A percentile compares a stretch with the other conserved stretches of the same genome.
Evolutionary conservation across 768 basidiomycete species (phyloP).

Genomic region (Rhizopogon roseolus): DNA sequence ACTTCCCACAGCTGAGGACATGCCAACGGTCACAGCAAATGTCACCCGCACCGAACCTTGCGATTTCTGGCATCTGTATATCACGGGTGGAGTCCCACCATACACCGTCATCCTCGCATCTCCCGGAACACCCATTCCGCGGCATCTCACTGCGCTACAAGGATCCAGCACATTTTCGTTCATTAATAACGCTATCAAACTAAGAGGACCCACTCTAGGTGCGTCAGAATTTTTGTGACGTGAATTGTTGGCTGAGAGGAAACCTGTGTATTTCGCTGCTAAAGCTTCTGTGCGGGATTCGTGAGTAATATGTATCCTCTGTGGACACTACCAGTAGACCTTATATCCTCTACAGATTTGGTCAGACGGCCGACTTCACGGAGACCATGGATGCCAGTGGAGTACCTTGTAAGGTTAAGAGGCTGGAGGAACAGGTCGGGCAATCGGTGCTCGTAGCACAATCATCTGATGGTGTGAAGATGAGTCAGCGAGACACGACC

Average conservation of each 20-base stretch:
- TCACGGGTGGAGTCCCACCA: slow-evolving; percentile 40
- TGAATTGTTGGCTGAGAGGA: background rate
- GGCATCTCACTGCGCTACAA: slow-evolving; percentile 32
- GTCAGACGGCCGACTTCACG: background rate
- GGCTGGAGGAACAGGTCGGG: no score
- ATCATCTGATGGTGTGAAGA: background rate
- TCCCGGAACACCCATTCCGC: slow-evolving; percentile 32
- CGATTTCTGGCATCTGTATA: slow-evolving; percentile 40
- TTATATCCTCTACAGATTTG: slow-evolving; percentile 26
- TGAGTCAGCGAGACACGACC: slow-evolving; percentile 4
- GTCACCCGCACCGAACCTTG: slow-evolving; percentile 38
- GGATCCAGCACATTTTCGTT: slow-evolving; percentile 35
- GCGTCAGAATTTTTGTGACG: slow-evolving; percentile 27
- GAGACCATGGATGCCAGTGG: slow-evolving; percentile 1
- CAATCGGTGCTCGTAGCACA: background rate
- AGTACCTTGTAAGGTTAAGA: background rate
- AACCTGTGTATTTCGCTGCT: slow-evolving; percentile 1
- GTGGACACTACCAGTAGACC: background rate
- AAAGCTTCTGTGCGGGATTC: slow-evolving; percentile 36
- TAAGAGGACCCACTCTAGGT: slow-evolving; percentile 18
- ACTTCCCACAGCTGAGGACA: slow-evolving; percentile 19
- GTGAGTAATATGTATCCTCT: slow-evolving; percentile 28
- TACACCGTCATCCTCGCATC: slow-evolving; percentile 38
- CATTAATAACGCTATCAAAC: slow-evolving; percentile 37
- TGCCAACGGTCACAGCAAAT: slow-evolving; percentile 30